Base-by-base conservation (phyloP, 2,329 filamentous ascomycete species). In the Thielaviopsis populi region DNA sequence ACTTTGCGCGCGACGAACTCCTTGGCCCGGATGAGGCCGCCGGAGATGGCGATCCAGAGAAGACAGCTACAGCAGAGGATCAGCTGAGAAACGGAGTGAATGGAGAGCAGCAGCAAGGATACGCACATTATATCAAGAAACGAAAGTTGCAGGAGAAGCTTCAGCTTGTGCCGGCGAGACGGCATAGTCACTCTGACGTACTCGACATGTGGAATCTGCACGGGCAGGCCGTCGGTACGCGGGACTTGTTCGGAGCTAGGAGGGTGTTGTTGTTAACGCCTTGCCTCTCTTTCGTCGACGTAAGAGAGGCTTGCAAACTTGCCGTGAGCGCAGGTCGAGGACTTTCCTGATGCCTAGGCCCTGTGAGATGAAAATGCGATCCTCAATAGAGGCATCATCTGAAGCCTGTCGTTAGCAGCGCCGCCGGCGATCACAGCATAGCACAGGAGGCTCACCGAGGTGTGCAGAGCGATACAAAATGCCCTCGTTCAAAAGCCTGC, bases 311-410 rank as follows among this genome's bases (percentile, higher is more conserved):
- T 7, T 4, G 48, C 6, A 17, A 30, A 63, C 73, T 66, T 78
- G 89, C 83, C 86, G 83, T 67, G 89, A 89, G 64, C 91, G 82
- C 11, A 95, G 76, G 75, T 95, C 91, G 66, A 95, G 80, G 48
- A 95, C 81, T 1, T 84, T 89, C 68, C 79, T 82, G 67, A 95
- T 81, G 24, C 81, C 78, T 68, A 86, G 79, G 40, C 83, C 78
- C 7, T 83, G 74, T 10, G 76, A 73, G 11, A 95, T 78, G 40
- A 77, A 75, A 41, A 76, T 71, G 64, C 82, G 81, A 73, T 95
- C 91, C 42, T 77, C 71, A 22, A 78, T 70, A 0, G 87, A 86
- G 42, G 89, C 88, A 72, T 89, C 84, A 70, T 95, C 89, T 79
- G 65, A n/a, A n/a, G 13, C 43, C 22, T 8, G 61, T 10, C 48